Evolutionary conservation across 768 basidiomycete genomes (phyloP).

Genomic region (Macrolepiota dolichaula): DNA sequence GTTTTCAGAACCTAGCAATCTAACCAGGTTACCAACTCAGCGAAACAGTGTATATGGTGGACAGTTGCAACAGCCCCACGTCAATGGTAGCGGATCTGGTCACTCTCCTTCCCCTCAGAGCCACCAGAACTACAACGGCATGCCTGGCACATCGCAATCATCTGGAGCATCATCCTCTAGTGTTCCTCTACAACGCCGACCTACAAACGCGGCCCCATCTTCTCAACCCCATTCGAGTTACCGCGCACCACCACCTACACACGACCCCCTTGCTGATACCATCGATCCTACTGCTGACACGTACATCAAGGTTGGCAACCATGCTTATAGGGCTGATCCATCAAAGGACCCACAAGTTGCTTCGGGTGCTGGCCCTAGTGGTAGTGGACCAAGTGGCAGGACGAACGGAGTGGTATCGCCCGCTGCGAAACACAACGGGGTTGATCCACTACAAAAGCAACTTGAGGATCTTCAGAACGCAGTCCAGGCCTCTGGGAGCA

Average conservation of each 20-base stretch:
- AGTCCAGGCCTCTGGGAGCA: constrained; percentile 42
- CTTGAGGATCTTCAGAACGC: constrained; percentile 56
- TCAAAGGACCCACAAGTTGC: constrained; percentile 56
- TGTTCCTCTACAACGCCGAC: constrained; percentile 22
- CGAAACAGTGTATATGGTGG: constrained; percentile 16
- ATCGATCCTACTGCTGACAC: constrained; percentile 64
- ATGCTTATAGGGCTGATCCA: constrained; percentile 66
- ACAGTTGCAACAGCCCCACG: constrained; percentile 22
- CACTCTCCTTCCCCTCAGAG: constrained; percentile 9
- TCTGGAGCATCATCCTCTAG: constrained; percentile 18
- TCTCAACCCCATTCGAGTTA: constrained; percentile 18
- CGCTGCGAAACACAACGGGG: constrained; percentile 23
- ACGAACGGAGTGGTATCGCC: constrained; percentile 4
- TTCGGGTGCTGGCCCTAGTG: neutral
- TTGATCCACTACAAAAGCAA: constrained; percentile 67
- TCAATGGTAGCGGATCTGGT: constrained; percentile 23
- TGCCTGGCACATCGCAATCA: constrained; percentile 13
- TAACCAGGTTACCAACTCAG: constrained; percentile 32
- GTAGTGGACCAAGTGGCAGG: constrained; percentile 4
- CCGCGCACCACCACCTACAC: neutral
- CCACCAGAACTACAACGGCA: constrained; percentile 9
- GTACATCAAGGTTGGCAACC: constrained; percentile 67
- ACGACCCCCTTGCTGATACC: constrained; percentile 40
- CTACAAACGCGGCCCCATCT: constrained; percentile 15
- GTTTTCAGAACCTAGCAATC: constrained; percentile 21